Evolutionary conservation across 2,329 filamentous ascomycete species (phyloP).

Genomic region (Fusarium nematophilum): DNA sequence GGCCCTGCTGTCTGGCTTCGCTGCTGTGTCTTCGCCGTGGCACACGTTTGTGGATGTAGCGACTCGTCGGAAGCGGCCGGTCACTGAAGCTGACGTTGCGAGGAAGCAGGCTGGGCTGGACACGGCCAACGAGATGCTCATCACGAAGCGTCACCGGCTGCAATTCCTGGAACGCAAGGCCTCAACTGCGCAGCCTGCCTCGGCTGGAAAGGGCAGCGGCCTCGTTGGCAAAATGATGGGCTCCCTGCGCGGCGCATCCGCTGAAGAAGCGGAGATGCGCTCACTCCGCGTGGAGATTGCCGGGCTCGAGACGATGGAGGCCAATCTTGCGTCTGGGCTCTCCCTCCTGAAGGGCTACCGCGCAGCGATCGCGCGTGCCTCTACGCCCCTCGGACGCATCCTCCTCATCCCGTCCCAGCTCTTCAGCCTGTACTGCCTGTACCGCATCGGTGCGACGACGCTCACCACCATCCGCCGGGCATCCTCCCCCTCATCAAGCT

Average conservation of each 20-base stretch:
- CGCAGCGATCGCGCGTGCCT: conserved; percentile 72
- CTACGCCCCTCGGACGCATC: conserved; percentile 74
- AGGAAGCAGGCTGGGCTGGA: conserved; percentile 84
- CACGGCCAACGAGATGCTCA: conserved; percentile 82
- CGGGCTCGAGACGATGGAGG: conserved; percentile 83
- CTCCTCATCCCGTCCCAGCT: conserved; percentile 71
- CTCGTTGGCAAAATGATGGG: conserved; percentile 81
- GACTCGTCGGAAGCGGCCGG: conserved; percentile 60
- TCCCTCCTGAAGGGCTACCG: conserved; percentile 71
- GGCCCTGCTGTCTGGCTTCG: conserved; percentile 89
- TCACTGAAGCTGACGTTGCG: conserved; percentile 79
- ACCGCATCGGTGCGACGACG: conserved; percentile 80
- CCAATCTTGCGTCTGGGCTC: conserved; percentile 74
- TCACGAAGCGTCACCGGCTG: conserved; percentile 78
- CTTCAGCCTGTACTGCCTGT: conserved; percentile 86
- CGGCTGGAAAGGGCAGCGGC: conserved; percentile 53
- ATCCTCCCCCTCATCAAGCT: conserved; percentile 55
- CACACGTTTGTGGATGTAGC: conserved; percentile 78
- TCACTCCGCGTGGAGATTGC: conserved; percentile 79
- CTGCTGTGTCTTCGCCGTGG: conserved; percentile 89
- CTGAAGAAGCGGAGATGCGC: conserved; percentile 70
- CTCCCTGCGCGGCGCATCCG: conserved; percentile 72
- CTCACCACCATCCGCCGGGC: conserved; percentile 73
- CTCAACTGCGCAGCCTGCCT: conserved; percentile 46
- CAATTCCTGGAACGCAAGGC: conserved; percentile 75